phyloP scores from a whole-genome alignment of 306 rosid genomes.

The Abrus precatorius region DNA sequence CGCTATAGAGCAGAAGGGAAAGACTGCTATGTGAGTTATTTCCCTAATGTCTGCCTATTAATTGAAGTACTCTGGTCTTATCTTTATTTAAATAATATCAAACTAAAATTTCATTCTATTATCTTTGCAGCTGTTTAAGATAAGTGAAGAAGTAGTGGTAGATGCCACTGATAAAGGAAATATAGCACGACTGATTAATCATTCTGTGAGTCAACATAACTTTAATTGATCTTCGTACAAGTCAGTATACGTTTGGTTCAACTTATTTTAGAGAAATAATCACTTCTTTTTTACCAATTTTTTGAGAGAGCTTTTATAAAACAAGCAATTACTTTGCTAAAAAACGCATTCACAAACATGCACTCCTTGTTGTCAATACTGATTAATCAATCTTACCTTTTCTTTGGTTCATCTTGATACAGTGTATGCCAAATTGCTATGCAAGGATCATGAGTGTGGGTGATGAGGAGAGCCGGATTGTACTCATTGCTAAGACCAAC shows the following conservation, averaged over 20 bases:
- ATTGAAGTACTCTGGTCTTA: conserved; percentile 4
- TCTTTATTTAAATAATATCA: conserved; percentile 17
- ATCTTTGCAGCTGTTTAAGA: conserved; percentile 86
- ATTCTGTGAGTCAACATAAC: conserved; percentile 74
- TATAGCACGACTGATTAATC: conserved; percentile 97
- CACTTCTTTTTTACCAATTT: too few species aligned
- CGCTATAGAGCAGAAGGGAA: conserved; percentile 85
- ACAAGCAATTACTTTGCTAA: too few species aligned
- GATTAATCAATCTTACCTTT: conserved; percentile 28
- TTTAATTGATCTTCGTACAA: conserved; percentile 9
- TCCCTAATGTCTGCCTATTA: not conserved
- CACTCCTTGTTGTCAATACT: not conserved
- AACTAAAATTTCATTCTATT: conserved; percentile 33
- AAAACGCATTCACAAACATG: too few species aligned
- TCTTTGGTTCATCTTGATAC: conserved; percentile 43
- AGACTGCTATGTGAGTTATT: conserved; percentile 90
- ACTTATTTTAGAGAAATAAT: too few species aligned
- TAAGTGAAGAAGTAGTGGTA: conserved; percentile 99
- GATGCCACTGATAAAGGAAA: conserved; percentile 99
- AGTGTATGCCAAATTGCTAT: conserved; percentile 99
- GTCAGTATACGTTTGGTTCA: too few species aligned
- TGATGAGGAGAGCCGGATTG: conserved; percentile 92
- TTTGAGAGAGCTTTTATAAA: too few species aligned
- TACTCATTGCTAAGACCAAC: conserved; percentile 89
- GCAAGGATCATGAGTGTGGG: conserved; percentile 99